A percentile compares a stretch with the other conserved stretches of the same genome.
Evolutionary conservation across 108 stramenopile genomes (phyloP).

Genomic region (Cyclotella distinguenda): DNA sequence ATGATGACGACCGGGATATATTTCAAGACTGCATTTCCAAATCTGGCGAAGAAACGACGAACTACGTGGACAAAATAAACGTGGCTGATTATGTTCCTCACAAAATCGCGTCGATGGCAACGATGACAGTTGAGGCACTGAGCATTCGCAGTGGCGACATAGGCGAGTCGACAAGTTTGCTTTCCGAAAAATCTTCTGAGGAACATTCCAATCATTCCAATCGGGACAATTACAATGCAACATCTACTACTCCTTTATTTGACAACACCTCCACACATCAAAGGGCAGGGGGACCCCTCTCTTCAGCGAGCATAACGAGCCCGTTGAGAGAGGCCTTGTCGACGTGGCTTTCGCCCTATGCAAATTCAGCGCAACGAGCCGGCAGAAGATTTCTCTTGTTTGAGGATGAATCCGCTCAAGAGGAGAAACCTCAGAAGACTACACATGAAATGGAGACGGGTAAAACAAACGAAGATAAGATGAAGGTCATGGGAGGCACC

Average conservation of each 20-base stretch:
- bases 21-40: conserved; percentile 44
- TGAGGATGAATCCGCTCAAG: conserved; percentile 1
- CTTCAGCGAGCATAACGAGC: not conserved
- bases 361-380: conserved; percentile 19
- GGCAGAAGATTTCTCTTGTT: conserved; percentile 11
- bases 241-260: conserved; percentile 18
- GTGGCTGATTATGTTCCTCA: not conserved
- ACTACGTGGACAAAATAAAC: not conserved
- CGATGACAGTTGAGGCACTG: not conserved
- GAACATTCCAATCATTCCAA: not conserved
- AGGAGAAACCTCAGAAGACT: not conserved
- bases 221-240: conserved; percentile 13
- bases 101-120: not conserved
- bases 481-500: not conserved
- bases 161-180: conserved; percentile 32
- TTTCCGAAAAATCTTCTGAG: not conserved
- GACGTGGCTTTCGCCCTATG: conserved; percentile 45
- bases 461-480: not conserved
- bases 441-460: too few species aligned
- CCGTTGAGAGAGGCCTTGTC: conserved; percentile 25
- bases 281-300: not conserved
- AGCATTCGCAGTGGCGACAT: not conserved
- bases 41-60: conserved; percentile 16
- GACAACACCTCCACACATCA: not conserved
- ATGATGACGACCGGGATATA: conserved; percentile 16